Evolutionary conservation across 2,329 filamentous ascomycete genomes (phyloP), one percentile per base, ranked within the genome.

Genomic region (Cadophora sp.): DNA sequence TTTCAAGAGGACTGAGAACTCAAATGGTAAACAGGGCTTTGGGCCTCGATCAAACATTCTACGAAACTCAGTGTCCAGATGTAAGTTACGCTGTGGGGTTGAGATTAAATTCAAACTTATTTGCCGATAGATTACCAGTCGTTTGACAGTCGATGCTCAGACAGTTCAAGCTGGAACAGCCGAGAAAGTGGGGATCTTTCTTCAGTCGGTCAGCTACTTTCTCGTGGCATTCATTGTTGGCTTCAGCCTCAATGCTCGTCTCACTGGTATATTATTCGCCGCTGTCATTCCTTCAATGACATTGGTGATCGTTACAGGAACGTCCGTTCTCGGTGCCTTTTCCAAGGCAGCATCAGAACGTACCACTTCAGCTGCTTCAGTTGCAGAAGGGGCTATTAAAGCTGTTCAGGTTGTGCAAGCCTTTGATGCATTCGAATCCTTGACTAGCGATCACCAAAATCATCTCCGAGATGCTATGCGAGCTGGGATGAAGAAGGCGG

Each of bases 151-250:
- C 51, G 86, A 89, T 72, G 84, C 87, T 3, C 82, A 86, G 69
- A 82, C 83, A 0, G 85, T 89, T 56, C 86, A 85, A 59, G 81
- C 82, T 1, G 87, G 86, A 13, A 87, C 85, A 0, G 83, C 83
- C 1, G 87, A 89, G 76, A 89, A 89, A 73, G 85, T 87, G 18
- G 86, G 86, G 24, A 82, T 88, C 14, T 83, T 83, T 66, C 78
- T 89, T 2, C 80, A 82, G 18, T 85, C 82, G 27, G 71, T 85
- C n/a, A 84, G 84, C 0, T 89, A 87, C 74, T 88, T 88, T 69
- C 72, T 88, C 39, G 84, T 85, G 0, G 83, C 86, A 1, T 88
- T 87, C 66, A 81, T 87, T 18, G 83, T 88, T 22, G 85, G 85
- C 0, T 88, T 89, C 68, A 82, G 85, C 73, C 84, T 86, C 68